phyloP scores from a whole-genome alignment of 768 basidiomycete species.

The Sporobolomyces roseus region DNA sequence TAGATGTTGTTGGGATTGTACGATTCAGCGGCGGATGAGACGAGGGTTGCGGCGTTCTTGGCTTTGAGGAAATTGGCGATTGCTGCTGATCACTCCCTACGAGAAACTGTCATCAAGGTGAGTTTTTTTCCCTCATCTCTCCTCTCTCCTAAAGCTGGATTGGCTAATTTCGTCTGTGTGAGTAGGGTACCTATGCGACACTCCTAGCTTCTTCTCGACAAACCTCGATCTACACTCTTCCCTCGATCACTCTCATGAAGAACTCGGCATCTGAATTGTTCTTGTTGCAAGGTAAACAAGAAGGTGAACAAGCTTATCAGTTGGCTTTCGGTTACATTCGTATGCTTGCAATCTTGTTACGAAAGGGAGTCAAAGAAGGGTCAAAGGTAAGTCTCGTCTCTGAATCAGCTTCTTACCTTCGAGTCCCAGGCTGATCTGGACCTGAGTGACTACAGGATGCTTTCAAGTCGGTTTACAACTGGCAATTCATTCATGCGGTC shows the following conservation, averaged over 20 bases:
- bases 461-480: conserved; percentile 93
- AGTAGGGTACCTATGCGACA: conserved; percentile 78
- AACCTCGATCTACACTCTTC: conserved; percentile 79
- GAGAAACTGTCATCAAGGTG: conserved; percentile 84
- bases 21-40: conserved; percentile 64
- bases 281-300: conserved; percentile 63
- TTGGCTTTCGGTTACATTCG: conserved; percentile 95
- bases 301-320: conserved; percentile 61
- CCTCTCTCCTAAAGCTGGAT: background rate
- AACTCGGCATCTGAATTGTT: conserved; percentile 93
- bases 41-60: conserved; percentile 79
- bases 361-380: conserved; percentile 84
- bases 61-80: conserved; percentile 75
- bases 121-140: conserved; percentile 24
- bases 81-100: conserved; percentile 69
- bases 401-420: background rate
- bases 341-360: conserved; percentile 84
- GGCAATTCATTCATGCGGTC: conserved; percentile 93
- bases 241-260: conserved; percentile 93
- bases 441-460: conserved; percentile 60
- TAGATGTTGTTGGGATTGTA: conserved; percentile 21
- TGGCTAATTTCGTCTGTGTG: background rate
- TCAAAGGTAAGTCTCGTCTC: conserved; percentile 61
- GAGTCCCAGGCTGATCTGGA: too few species aligned
- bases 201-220: conserved; percentile 78